Conservation (phyloP, 768 basidiomycete genomes). For the Agaricus subrufescens region DNA sequence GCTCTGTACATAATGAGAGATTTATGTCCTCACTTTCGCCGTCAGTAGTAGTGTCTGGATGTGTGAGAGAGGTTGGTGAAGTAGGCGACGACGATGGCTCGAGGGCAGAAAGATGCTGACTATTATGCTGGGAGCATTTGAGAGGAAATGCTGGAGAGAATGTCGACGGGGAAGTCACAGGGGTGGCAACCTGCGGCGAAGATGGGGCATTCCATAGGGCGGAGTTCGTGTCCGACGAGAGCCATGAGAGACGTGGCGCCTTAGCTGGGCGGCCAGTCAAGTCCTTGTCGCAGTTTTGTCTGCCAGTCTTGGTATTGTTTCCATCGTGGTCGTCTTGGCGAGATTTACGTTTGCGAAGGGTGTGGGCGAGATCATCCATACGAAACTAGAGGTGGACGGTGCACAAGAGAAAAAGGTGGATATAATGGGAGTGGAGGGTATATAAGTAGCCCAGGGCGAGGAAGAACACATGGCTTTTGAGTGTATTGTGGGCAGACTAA, state of each 20-base stretch:
- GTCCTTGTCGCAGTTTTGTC: slow-evolving; percentile 26
- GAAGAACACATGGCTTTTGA: slow-evolving; percentile 40
- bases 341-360: slow-evolving; percentile 65
- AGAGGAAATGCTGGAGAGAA: slow-evolving; percentile 14
- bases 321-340: slow-evolving; percentile 40
- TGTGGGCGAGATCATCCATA: slow-evolving; percentile 65
- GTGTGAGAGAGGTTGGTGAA: slow-evolving; percentile 14
- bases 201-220: slow-evolving; percentile 24
- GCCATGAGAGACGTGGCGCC: slow-evolving; percentile 40
- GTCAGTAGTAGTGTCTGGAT: slow-evolving; percentile 21
- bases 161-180: slow-evolving; percentile 22
- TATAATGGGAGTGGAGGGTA: slow-evolving; percentile 21
- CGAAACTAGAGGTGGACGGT: slow-evolving; percentile 5
- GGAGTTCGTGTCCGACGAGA: slow-evolving; percentile 21
- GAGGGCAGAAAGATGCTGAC: slow-evolving; percentile 14
- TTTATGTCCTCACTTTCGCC: slow-evolving; percentile 45
- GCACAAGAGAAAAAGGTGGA: slow-evolving; percentile 24
- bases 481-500: slow-evolving; percentile 11
- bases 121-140: neutral
- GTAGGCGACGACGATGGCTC: slow-evolving; percentile 4
- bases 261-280: slow-evolving; percentile 16
- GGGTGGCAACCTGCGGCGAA: slow-evolving; percentile 26
- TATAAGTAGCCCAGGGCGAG: slow-evolving; percentile 32
- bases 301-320: slow-evolving; percentile 34
- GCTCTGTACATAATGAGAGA: slow-evolving; percentile 35